A percentile compares a stretch with the other conserved stretches of the same genome.
These are phyloP conservation scores for Cicer cuneatum DNA, from an alignment of 306 rosid genomes.

Conservation along the genomic window DNA sequence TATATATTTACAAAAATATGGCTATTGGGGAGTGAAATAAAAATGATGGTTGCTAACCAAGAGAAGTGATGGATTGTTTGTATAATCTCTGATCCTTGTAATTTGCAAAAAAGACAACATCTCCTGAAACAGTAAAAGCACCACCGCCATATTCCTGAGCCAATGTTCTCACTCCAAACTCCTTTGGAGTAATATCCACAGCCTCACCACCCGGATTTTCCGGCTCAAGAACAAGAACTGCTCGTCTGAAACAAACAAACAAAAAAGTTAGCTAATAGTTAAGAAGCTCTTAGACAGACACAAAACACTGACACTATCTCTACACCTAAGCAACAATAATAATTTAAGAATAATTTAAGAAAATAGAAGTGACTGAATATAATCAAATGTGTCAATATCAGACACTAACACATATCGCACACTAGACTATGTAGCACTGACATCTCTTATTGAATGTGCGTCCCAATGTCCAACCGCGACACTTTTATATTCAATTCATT, in stretches of 20 bases:
- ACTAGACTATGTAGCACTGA: no score
- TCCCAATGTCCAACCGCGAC: no score
- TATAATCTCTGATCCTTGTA: constrained; percentile 90
- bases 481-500: no score
- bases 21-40: not conserved
- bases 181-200: constrained; percentile 84
- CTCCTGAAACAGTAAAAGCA: constrained; percentile 75
- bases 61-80: constrained; percentile 65
- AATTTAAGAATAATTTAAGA: no score
- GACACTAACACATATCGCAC: no score
- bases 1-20: not conserved
- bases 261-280: not conserved
- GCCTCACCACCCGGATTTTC: constrained; percentile 63
- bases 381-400: no score
- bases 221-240: constrained; percentile 79
- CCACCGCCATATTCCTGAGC: constrained; percentile 98
- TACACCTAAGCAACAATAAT: no score
- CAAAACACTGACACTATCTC: no score
- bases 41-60: constrained; percentile 49
- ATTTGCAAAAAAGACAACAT: constrained; percentile 70
- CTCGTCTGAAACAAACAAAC: constrained; percentile 60
- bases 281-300: no score
- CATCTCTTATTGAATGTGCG: no score
- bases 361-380: no score
- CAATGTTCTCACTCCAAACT: constrained; percentile 79